These are phyloP conservation scores for Ceratocystis albifundus DNA, from an alignment of 2,329 filamentous ascomycete species.

Conservation along the genomic window DNA sequence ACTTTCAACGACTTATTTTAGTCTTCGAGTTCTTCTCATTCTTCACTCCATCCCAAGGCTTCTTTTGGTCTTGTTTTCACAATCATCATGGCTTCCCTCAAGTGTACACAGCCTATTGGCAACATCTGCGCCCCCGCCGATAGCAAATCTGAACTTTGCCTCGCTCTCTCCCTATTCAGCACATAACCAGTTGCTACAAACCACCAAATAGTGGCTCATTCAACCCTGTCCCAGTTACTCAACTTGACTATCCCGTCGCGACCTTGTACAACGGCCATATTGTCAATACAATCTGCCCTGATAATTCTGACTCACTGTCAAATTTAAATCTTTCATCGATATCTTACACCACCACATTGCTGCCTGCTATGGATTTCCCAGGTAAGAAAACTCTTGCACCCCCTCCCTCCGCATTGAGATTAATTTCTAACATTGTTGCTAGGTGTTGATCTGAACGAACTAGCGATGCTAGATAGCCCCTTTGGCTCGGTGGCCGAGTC, in stretches of 20 bases:
- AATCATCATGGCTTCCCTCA: slow-evolving; percentile 69
- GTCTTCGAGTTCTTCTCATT: slow-evolving; percentile 43
- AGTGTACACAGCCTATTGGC: slow-evolving; percentile 53
- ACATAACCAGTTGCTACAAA: slow-evolving; percentile 25
- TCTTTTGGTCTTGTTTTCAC: slow-evolving; percentile 60
- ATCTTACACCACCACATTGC: background rate
- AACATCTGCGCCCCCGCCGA: slow-evolving; percentile 46
- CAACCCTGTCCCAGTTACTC: background rate
- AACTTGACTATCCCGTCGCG: background rate
- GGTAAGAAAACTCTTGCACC: slow-evolving; percentile 23
- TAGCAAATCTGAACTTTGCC: slow-evolving; percentile 62
- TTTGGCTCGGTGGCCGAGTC: slow-evolving; percentile 29
- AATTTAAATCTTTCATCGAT: background rate
- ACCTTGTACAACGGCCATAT: background rate
- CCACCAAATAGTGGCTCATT: slow-evolving; percentile 1
- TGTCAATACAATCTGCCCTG: background rate
- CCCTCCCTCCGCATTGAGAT: slow-evolving; percentile 29
- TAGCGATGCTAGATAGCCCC: slow-evolving; percentile 45
- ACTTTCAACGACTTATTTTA: slow-evolving; percentile 44
- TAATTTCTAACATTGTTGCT: slow-evolving; percentile 12
- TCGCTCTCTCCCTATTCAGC: slow-evolving; percentile 52
- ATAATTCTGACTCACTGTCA: background rate
- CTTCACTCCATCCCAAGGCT: slow-evolving; percentile 55
- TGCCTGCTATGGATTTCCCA: slow-evolving; percentile 19
- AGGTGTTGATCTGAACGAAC: slow-evolving; percentile 50